Conservation (phyloP, 257 asterid species). For the Solanum corneliomulleri region DNA sequence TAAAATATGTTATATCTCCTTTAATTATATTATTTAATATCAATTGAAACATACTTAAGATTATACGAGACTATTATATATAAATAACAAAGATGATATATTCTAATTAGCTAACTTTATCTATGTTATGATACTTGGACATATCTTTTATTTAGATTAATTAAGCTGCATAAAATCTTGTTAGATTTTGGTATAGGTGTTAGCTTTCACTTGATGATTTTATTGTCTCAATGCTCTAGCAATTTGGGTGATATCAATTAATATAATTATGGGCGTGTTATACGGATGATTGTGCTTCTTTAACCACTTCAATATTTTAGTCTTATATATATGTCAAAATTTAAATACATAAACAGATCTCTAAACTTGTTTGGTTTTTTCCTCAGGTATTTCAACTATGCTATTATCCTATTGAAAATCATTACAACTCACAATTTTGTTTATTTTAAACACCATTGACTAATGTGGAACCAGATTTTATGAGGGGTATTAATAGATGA, state of each 20-base stretch:
- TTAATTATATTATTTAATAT: not conserved
- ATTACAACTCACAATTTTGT: too few relatives aligned
- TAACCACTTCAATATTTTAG: not conserved
- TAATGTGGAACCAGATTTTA: too few relatives aligned
- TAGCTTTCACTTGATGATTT: not conserved
- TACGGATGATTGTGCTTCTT: not conserved
- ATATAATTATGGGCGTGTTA: not conserved
- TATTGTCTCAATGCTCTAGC: not conserved
- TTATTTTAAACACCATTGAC: too few relatives aligned
- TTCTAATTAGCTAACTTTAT: not conserved
- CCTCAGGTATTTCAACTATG: too few relatives aligned
- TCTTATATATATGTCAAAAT: not conserved
- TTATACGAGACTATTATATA: too few relatives aligned
- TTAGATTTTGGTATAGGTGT: not conserved
- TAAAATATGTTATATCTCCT: not conserved
- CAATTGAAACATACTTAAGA: not conserved
- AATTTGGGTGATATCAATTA: not conserved
- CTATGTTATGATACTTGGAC: not conserved
- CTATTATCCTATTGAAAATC: too few relatives aligned
- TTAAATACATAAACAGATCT: too few relatives aligned
- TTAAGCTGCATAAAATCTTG: not conserved
- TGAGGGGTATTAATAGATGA: too few relatives aligned
- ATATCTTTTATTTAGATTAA: not conserved
- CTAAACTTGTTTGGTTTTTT: too few relatives aligned
- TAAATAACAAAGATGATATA: not conserved